Percentiles rank a stretch among this genome's conserved stretches.
phyloP scores from a whole-genome alignment of 768 basidiomycete genomes.

The Paxillus involutus region DNA sequence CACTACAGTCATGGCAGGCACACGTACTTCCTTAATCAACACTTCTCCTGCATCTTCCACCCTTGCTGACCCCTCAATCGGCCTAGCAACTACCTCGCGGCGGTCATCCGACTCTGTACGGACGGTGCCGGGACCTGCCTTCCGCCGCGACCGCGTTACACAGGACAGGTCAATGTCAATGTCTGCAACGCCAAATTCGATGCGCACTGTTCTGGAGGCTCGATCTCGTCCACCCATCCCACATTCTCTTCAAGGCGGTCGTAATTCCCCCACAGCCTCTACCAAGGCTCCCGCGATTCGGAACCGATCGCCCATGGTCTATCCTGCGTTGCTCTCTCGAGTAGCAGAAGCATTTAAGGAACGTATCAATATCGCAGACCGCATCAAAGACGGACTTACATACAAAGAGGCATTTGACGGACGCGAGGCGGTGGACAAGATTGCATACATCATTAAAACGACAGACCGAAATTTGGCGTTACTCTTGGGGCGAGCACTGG shows the following conservation, averaged over 20 bases:
- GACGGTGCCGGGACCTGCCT: conserved; percentile 51
- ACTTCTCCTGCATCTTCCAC: conserved; percentile 46
- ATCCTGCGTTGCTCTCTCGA: conserved; percentile 93
- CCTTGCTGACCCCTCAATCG: conserved; percentile 33
- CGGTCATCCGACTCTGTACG: conserved; percentile 72
- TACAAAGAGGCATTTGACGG: conserved; percentile 98
- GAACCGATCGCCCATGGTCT: conserved; percentile 70
- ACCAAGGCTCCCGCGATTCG: conserved; percentile 40
- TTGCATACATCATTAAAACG: conserved; percentile 97
- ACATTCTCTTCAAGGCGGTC: conserved; percentile 38
- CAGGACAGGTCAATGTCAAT: conserved; percentile 80
- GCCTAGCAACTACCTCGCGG: conserved; percentile 34
- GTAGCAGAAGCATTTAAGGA: conserved; percentile 93
- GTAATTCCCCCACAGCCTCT: conserved; percentile 34
- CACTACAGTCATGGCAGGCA: conserved; percentile 42
- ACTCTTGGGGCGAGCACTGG: conserved; percentile 91
- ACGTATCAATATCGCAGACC: conserved; percentile 73
- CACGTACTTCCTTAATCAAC: conserved; percentile 42
- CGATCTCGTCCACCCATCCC: conserved; percentile 36
- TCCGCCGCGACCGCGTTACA: conserved; percentile 56
- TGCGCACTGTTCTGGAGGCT: conserved; percentile 45
- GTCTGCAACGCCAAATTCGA: conserved; percentile 56
- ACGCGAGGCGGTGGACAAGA: conserved; percentile 94
- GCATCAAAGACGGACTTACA: conserved; percentile 91
- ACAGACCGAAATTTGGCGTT: conserved; percentile 95